phyloP scores from a whole-genome alignment of 148 eudicot species.

The Spergularia bocconei region DNA sequence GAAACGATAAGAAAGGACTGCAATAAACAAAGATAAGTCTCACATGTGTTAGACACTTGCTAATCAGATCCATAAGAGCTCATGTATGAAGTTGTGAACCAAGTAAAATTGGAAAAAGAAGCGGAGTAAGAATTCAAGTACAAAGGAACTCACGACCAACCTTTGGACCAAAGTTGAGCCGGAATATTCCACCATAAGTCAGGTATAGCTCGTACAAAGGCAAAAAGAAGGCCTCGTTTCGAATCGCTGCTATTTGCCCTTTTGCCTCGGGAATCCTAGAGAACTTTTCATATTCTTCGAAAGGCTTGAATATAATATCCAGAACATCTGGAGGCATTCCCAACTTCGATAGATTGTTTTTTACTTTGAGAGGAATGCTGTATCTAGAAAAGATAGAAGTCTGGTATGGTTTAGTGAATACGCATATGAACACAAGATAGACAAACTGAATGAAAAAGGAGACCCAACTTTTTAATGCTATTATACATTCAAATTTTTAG shows the following conservation, averaged over 20 bases:
- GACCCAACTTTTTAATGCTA: too few relatives aligned
- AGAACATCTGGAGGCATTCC: conserved; percentile 56
- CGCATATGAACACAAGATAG: neutral
- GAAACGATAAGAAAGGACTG: conserved; percentile 97
- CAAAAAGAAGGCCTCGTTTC: conserved; percentile 78
- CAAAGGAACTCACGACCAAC: conserved; percentile 34
- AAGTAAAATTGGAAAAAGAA: conserved; percentile 6
- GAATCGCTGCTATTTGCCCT: conserved; percentile 68
- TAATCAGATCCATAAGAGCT: neutral
- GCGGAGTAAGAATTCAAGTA: neutral
- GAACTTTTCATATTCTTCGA: conserved; percentile 41
- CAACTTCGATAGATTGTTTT: conserved; percentile 52
- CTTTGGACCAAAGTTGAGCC: conserved; percentile 96
- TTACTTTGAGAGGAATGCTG: conserved; percentile 59
- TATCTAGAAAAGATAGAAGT: conserved; percentile 11
- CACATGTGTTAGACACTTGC: neutral
- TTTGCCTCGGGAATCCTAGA: conserved; percentile 82
- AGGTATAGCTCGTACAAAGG: conserved; percentile 91
- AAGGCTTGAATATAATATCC: conserved; percentile 49
- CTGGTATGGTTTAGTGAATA: conserved; percentile 3
- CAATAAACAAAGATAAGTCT: conserved; percentile 23
- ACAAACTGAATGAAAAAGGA: too few relatives aligned
- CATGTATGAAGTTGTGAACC: neutral
- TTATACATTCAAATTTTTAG: too few relatives aligned
- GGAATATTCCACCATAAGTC: conserved; percentile 95